These are phyloP conservation scores for Lactuca saligna DNA, from an alignment of 129 eudicot species.

Conservation along the genomic window DNA sequence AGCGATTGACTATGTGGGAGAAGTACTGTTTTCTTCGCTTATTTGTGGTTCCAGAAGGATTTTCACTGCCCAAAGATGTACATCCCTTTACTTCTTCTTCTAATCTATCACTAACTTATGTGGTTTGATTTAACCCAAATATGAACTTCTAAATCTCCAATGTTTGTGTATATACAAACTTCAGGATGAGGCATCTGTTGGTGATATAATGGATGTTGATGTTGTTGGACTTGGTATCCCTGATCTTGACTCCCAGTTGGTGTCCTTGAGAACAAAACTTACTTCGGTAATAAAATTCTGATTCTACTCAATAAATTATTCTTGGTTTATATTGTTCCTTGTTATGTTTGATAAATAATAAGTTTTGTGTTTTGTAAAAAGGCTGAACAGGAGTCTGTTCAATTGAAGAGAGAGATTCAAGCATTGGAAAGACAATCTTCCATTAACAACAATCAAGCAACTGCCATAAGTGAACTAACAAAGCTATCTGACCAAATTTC, in stretches of 20 bases:
- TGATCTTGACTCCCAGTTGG: constrained; percentile 63
- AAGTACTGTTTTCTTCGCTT: constrained; percentile 60
- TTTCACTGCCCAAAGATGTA: constrained; percentile 60
- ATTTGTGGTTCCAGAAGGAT: constrained; percentile 71
- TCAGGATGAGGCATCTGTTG: constrained; percentile 53
- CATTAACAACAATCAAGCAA: constrained; percentile 44
- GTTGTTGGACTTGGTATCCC: constrained; percentile 33
- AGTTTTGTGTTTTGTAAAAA: constrained; percentile 15
- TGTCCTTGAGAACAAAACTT: constrained; percentile 55
- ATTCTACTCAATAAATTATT: constrained; percentile 1
- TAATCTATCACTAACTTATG: not conserved
- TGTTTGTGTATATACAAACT: not conserved
- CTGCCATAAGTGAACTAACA: constrained; percentile 50
- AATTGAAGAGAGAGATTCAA: constrained; percentile 57
- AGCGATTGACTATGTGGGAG: constrained; percentile 66
- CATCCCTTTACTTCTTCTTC: constrained; percentile 13
- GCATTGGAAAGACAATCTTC: constrained; percentile 57
- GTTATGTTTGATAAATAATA: not conserved
- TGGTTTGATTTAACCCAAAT: not conserved
- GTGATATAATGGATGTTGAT: constrained; percentile 51
- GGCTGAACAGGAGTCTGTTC: constrained; percentile 70
- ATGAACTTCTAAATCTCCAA: not conserved
- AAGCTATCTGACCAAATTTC: constrained; percentile 51
- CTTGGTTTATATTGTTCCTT: constrained; percentile 1
- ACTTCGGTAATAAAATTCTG: constrained; percentile 42